Conservation (phyloP, 2,329 filamentous ascomycete species). For the Fusarium goolgardi region DNA sequence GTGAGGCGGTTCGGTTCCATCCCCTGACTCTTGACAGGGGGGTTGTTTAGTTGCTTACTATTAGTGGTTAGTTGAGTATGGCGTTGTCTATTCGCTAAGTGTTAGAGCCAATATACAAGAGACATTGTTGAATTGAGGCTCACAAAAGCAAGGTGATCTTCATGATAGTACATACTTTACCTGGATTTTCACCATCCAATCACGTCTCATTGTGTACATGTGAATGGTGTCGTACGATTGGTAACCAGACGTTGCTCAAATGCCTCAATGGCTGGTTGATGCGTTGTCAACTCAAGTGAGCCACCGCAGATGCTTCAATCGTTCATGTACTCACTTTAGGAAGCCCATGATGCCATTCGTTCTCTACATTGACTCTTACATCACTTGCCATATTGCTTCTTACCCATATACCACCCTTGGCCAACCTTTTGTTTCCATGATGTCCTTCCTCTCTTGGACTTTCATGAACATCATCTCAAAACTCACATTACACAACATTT, state of each 20-base stretch:
- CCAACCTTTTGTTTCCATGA: neutral
- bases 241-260: conserved; percentile 23
- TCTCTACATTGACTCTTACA: neutral
- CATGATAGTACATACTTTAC: neutral
- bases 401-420: neutral
- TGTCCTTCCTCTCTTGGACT: neutral
- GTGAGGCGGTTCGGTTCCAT: conserved; percentile 30
- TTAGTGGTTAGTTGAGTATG: neutral
- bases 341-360: neutral
- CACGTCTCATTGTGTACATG: conserved; percentile 15
- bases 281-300: conserved; percentile 40
- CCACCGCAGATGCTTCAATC: conserved; percentile 22
- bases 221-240: conserved; percentile 43
- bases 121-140: conserved; percentile 15
- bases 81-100: neutral
- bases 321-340: neutral
- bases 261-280: conserved; percentile 42
- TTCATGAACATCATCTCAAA: neutral
- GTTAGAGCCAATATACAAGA: neutral
- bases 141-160: conserved; percentile 17
- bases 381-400: neutral
- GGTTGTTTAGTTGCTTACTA: neutral
- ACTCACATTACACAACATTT: conserved; percentile 36
- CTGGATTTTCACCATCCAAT: conserved; percentile 2
- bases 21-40: conserved; percentile 4